Evolutionary conservation across 164 flowering plant species (phyloP).

Genomic region (Vitis riparia): DNA sequence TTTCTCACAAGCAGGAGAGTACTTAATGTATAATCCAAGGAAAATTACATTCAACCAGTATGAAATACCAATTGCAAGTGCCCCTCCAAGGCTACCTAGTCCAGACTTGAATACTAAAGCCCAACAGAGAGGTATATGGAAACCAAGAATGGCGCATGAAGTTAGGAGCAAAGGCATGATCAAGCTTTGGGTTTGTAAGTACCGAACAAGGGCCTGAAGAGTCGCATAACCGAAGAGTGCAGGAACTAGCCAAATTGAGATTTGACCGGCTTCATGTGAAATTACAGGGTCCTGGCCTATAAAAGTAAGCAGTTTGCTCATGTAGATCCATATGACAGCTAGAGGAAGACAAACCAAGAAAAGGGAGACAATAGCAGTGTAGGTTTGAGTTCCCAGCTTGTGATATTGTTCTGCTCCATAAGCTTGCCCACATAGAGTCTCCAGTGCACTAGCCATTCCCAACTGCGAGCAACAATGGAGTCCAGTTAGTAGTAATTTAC

Average conservation of each 20-base stretch:
- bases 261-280: constrained; percentile 55
- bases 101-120: constrained; percentile 53
- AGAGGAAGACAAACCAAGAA: constrained; percentile 45
- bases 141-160: constrained; percentile 27
- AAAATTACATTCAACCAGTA: constrained; percentile 48
- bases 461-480: constrained; percentile 20
- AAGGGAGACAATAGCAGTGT: constrained; percentile 51
- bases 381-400: constrained; percentile 46
- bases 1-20: constrained; percentile 50
- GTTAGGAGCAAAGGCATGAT: constrained; percentile 45
- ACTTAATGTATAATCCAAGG: constrained; percentile 47
- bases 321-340: constrained; percentile 44
- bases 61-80: constrained; percentile 45
- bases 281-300: constrained; percentile 61
- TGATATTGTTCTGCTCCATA: constrained; percentile 60
- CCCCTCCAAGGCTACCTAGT: constrained; percentile 49
- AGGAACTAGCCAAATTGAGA: constrained; percentile 46
- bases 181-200: constrained; percentile 52
- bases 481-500: not conserved
- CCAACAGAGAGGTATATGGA: constrained; percentile 59
- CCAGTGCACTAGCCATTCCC: constrained; percentile 64
- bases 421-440: constrained; percentile 68
- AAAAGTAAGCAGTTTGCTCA: constrained; percentile 39
- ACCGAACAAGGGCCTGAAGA: constrained; percentile 52
- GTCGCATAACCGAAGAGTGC: constrained; percentile 50